Evolutionary conservation across 2,329 filamentous ascomycete genomes (phyloP).

Genomic region (Exophiala oligosperma): DNA sequence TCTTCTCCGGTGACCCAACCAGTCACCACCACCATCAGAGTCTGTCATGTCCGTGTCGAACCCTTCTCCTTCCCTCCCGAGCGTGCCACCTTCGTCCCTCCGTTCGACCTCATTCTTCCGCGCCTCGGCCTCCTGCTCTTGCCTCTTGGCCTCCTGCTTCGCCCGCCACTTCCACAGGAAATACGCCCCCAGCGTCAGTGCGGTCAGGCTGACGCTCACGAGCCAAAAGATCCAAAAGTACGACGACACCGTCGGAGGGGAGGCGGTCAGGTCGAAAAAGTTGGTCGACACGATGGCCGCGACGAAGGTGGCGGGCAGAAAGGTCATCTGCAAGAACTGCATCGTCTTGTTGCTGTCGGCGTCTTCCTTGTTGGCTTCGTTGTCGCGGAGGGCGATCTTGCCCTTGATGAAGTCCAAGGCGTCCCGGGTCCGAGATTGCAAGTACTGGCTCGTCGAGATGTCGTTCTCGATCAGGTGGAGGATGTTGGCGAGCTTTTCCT

Average conservation of each 20-base stretch:
- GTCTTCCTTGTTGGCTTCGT: constrained; percentile 10
- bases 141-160: neutral
- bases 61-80: neutral
- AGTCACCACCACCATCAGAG: neutral
- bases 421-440: constrained; percentile 13
- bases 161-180: constrained; percentile 12
- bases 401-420: constrained; percentile 18
- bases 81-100: neutral
- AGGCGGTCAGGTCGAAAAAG: constrained; percentile 9
- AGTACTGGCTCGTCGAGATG: constrained; percentile 8
- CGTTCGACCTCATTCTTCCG: neutral
- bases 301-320: constrained; percentile 16
- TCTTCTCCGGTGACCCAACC: neutral
- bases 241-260: constrained; percentile 2
- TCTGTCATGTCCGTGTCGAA: neutral
- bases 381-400: constrained; percentile 9
- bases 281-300: constrained; percentile 15
- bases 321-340: constrained; percentile 13
- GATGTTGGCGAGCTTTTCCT: constrained; percentile 17
- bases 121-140: neutral
- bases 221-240: constrained; percentile 18
- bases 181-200: constrained; percentile 1
- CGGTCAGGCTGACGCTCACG: constrained; percentile 8
- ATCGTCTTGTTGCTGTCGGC: constrained; percentile 19
- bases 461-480: constrained; percentile 16